These are phyloP conservation scores for Mallotus repandus DNA, from an alignment of 441 rosid genomes.

Conservation along the genomic window DNA sequence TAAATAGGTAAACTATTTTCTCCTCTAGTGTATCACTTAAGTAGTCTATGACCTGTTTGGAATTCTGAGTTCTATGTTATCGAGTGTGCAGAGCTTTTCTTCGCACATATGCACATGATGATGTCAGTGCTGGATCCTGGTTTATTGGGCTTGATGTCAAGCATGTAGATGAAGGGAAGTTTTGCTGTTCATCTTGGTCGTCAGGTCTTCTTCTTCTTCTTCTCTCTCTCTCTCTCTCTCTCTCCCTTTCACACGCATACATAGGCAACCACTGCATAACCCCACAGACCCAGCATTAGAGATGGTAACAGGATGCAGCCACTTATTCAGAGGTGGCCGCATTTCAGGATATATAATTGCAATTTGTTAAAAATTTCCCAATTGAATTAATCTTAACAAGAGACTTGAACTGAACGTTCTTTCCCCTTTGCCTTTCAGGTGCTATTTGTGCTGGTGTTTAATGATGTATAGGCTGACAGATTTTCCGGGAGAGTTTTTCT, in stretches of 20 bases:
- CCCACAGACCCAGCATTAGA: not conserved
- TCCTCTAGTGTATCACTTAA: slow-evolving; percentile 3
- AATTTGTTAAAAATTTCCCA: not conserved
- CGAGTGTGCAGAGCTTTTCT: slow-evolving; percentile 58
- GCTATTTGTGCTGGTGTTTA: slow-evolving; percentile 86
- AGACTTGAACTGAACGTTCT: not conserved
- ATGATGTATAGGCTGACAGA: slow-evolving; percentile 19
- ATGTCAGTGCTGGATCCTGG: slow-evolving; percentile 92
- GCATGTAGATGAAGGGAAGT: slow-evolving; percentile 75
- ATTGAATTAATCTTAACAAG: not conserved
- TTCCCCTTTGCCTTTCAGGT: slow-evolving; percentile 45
- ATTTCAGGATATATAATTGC: not conserved
- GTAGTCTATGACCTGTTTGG: not conserved
- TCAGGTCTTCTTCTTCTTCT: slow-evolving; percentile 48
- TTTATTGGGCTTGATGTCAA: slow-evolving; percentile 83
- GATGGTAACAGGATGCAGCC: too few species aligned
- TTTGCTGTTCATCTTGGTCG: slow-evolving; percentile 96
- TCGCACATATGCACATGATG: slow-evolving; percentile 84
- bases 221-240: slow-evolving; percentile 16
- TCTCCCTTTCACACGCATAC: not conserved
- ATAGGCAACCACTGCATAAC: not conserved
- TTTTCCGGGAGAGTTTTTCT: not conserved
- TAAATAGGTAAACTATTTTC: slow-evolving; percentile 61
- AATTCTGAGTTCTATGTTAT: slow-evolving; percentile 21
- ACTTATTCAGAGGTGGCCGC: not conserved